These are phyloP conservation scores for Beauveria sp. DNA, from an alignment of 2,329 filamentous ascomycete species.

Conservation along the genomic window DNA sequence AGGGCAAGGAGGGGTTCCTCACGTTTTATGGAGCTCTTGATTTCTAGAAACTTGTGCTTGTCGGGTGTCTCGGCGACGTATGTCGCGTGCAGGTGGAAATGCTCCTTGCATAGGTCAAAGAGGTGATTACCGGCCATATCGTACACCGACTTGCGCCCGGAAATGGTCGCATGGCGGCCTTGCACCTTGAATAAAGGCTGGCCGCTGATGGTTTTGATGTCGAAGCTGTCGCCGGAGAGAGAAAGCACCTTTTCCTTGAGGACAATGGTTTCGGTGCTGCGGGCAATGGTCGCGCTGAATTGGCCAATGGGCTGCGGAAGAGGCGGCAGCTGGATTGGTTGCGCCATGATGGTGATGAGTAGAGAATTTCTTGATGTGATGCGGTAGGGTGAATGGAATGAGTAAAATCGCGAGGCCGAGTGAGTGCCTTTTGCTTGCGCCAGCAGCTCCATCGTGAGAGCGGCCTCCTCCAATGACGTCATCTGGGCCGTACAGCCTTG, in stretches of 20 bases:
- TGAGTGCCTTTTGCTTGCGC: not conserved
- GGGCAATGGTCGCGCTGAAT: slow-evolving; percentile 31
- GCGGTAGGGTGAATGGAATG: no score
- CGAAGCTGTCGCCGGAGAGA: slow-evolving; percentile 56
- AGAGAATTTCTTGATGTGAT: no score
- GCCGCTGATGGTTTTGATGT: slow-evolving; percentile 48
- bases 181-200: slow-evolving; percentile 47
- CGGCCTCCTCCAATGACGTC: not conserved
- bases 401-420: no score
- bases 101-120: slow-evolving; percentile 51
- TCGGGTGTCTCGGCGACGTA: slow-evolving; percentile 41
- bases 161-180: slow-evolving; percentile 45
- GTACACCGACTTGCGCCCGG: slow-evolving; percentile 46
- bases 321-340: slow-evolving; percentile 19
- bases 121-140: slow-evolving; percentile 47
- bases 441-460: not conserved
- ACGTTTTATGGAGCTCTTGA: slow-evolving; percentile 48
- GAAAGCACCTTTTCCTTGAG: slow-evolving; percentile 57
- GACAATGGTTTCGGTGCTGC: slow-evolving; percentile 39
- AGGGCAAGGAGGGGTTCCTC: slow-evolving; percentile 20
- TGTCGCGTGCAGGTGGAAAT: slow-evolving; percentile 40
- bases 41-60: slow-evolving; percentile 42
- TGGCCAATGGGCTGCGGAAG: slow-evolving; percentile 30
- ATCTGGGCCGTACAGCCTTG: not conserved
- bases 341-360: not conserved